phyloP scores from a whole-genome alignment of 176 grass and related monocot species.

The Pontederia paniculata region DNA sequence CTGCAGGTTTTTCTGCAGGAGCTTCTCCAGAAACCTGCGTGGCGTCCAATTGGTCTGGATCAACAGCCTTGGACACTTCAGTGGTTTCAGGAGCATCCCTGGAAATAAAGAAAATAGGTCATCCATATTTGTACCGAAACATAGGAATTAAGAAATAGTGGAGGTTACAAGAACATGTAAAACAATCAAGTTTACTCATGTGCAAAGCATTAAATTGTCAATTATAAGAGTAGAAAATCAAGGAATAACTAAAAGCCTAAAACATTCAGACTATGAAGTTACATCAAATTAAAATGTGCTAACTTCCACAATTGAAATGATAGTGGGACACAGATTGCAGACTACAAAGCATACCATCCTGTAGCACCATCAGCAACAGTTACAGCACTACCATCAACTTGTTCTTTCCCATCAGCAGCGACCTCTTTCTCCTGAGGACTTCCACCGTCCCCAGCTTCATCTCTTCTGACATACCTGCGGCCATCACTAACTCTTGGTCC shows the following conservation, averaged over 20 bases:
- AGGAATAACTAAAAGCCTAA: too few relatives aligned
- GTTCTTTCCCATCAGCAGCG: neutral
- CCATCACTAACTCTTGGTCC: neutral
- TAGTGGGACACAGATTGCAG: too few relatives aligned
- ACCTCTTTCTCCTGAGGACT: neutral
- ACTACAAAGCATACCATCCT: conserved; percentile 15
- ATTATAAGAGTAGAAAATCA: too few relatives aligned
- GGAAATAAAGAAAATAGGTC: neutral
- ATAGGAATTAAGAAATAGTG: too few relatives aligned
- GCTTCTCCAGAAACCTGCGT: neutral
- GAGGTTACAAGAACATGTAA: too few relatives aligned
- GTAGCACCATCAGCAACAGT: neutral
- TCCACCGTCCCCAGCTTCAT: neutral
- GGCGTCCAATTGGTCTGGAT: neutral
- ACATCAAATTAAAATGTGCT: too few relatives aligned
- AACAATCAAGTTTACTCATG: too few relatives aligned
- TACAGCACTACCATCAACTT: neutral
- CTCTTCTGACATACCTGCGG: neutral
- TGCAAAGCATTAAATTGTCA: too few relatives aligned
- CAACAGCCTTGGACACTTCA: neutral
- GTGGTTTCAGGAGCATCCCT: conserved; percentile 7
- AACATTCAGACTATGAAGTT: too few relatives aligned
- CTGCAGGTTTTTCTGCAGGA: neutral
- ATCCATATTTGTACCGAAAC: neutral
- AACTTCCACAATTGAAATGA: neutral